Percentiles rank a stretch among this genome's conserved stretches.
Conservation (phyloP, 1,284 basidiomycete genomes). For the Papiliotrema laurentii region DNA sequence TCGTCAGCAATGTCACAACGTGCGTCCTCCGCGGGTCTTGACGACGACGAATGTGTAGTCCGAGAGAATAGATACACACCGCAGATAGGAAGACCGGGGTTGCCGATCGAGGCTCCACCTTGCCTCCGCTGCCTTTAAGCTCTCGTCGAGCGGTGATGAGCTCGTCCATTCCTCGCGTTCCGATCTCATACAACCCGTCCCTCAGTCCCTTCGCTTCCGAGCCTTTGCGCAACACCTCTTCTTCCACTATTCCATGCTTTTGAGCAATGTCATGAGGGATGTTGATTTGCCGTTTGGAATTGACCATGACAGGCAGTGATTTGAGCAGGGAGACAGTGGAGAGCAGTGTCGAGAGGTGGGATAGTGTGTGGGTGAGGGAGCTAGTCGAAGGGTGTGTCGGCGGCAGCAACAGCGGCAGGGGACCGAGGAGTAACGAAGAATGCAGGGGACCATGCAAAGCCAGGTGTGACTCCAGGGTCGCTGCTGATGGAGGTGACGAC, state of each 20-base stretch:
- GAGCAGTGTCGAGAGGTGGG: conserved; percentile 45
- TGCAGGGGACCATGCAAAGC: conserved; percentile 72
- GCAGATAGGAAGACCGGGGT: conserved; percentile 75
- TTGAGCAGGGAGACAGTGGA: conserved; percentile 60
- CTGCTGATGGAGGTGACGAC: conserved; percentile 1
- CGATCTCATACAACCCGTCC: conserved; percentile 80
- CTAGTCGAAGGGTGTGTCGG: conserved; percentile 54
- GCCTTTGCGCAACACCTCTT: conserved; percentile 75
- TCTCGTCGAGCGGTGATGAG: conserved; percentile 74
- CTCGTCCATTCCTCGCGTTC: conserved; percentile 86
- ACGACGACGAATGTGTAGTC: neutral
- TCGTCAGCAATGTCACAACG: conserved; percentile 1
- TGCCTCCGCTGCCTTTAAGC: conserved; percentile 61
- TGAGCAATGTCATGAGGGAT: conserved; percentile 81
- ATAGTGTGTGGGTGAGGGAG: conserved; percentile 68
- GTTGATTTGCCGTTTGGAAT: conserved; percentile 62
- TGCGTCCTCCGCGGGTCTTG: neutral
- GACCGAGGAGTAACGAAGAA: conserved; percentile 71
- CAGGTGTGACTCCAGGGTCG: conserved; percentile 66
- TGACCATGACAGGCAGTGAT: conserved; percentile 68
- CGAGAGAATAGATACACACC: conserved; percentile 57
- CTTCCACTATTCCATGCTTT: conserved; percentile 73
- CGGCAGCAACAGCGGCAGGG: conserved; percentile 66
- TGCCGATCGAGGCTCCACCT: conserved; percentile 57
- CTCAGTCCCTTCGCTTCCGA: conserved; percentile 53